Evolutionary conservation across 768 basidiomycete genomes (phyloP).

Genomic region (Russula dissimulans): DNA sequence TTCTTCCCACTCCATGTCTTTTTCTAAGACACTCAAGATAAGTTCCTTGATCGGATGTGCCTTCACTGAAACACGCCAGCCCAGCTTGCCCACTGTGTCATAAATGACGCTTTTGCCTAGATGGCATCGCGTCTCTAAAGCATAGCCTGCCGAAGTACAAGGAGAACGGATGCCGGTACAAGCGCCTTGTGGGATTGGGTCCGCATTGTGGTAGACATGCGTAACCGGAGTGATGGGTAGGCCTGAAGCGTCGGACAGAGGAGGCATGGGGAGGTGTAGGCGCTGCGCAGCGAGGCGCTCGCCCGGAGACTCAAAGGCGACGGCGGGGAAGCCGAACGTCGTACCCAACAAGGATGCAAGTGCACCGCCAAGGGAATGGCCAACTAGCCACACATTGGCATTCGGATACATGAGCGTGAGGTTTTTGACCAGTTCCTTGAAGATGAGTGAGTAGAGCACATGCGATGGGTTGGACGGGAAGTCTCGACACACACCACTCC

Average conservation of each 20-base stretch:
- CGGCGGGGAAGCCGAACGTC: conserved; percentile 55
- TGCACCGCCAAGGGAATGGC: conserved; percentile 54
- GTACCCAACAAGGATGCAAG: conserved; percentile 54
- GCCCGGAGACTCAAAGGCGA: conserved; percentile 58
- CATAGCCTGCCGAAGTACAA: conserved; percentile 60
- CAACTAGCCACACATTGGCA: conserved; percentile 53
- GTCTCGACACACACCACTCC: conserved; percentile 54
- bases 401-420: conserved; percentile 47
- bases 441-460: not conserved
- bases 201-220: conserved; percentile 57
- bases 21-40: conserved; percentile 44
- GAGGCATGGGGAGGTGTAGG: conserved; percentile 56
- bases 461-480: not conserved
- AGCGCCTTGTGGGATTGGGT: conserved; percentile 55
- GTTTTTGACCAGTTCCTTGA: conserved; percentile 48
- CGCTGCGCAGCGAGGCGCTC: conserved; percentile 53
- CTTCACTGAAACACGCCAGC: conserved; percentile 50
- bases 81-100: conserved; percentile 53
- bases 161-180: conserved; percentile 43
- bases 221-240: conserved; percentile 25
- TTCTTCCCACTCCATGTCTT: conserved; percentile 37
- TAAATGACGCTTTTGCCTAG: conserved; percentile 55
- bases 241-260: conserved; percentile 2
- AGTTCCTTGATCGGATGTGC: conserved; percentile 48
- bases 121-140: conserved; percentile 53